These are phyloP conservation scores for Dothiorella sarmentorum DNA, from an alignment of 2,329 filamentous ascomycete genomes.

Conservation along the genomic window DNA sequence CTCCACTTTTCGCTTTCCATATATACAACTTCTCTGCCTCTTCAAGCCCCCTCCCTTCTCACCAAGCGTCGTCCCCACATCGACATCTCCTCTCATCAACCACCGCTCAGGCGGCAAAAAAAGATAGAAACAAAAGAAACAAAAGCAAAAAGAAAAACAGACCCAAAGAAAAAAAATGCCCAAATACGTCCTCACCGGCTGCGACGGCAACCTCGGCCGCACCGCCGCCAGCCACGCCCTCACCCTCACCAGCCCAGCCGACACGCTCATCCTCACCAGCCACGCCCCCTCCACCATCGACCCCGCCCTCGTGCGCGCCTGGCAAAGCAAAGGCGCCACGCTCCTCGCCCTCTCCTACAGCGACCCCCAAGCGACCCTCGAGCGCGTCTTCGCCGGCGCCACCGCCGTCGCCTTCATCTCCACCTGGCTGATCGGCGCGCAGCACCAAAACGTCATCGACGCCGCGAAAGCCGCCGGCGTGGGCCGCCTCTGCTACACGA, in stretches of 20 bases:
- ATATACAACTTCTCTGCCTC: too few relatives aligned
- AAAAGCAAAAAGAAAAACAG: too few relatives aligned
- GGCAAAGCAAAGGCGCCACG: background rate
- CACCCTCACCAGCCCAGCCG: background rate
- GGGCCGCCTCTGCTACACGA: background rate
- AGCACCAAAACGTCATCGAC: background rate
- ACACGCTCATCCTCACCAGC: background rate
- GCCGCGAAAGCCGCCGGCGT: background rate
- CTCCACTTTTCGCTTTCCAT: too few relatives aligned
- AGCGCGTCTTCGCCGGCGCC: background rate
- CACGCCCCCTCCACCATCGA: background rate
- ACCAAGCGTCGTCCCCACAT: too few relatives aligned
- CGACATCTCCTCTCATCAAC: too few relatives aligned
- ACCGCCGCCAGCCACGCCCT: background rate
- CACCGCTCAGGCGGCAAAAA: too few relatives aligned
- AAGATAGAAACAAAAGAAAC: too few relatives aligned
- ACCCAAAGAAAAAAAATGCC: background rate
- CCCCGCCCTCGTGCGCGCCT: background rate
- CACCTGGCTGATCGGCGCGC: conserved; percentile 1
- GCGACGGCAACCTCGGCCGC: conserved; percentile 1
- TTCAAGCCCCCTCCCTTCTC: too few relatives aligned
- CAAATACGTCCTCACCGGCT: conserved; percentile 1
- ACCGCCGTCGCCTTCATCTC: background rate
- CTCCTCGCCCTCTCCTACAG: background rate
- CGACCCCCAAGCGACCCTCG: background rate